Evolutionary conservation across 768 basidiomycete genomes (phyloP), one percentile per base, ranked within the genome.

Genomic region (Auriculariales sp.): DNA sequence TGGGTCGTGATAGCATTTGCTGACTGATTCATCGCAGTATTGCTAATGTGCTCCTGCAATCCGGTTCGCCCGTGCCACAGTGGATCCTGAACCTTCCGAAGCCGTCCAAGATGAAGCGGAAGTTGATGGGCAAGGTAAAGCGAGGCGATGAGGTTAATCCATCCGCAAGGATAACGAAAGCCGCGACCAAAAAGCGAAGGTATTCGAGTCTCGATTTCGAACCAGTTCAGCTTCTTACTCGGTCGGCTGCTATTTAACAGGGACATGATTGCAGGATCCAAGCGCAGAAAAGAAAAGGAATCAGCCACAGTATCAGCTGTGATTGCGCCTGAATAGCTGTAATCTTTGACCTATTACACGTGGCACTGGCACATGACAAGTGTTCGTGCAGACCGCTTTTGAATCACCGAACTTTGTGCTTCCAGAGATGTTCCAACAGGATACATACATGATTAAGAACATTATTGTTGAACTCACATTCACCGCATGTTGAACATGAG

Each of bases 21-120:
- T 48, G 45, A 34, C 44, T 45, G 25, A 12, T 45, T 31, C 35
- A 31, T 31, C 35, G 27, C 55, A 94, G 90, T 45, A 87, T 98
- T 61, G 94, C 93, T 47, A 97, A 97, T 61, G 88, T 98, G n/a
- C 76, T 98, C 52, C 70, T 87, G 19, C 83, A 92, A 59, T 93
- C 92, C 1, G 93, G 94, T 3, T 94, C 86, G 51, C 66, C 73
- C 2, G 92, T 95, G 0, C 89, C 93, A 1, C 87, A 91, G 22
- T 99, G 92, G 88, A 97, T 98, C 55, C 62, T 86, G n/a, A 84
- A 85, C 55, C 72, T 99, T n/a, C 85, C 85, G 19, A 92, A 88
- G 61, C 92, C 94, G 0, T 86, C 86, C 1, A 94, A 90, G 65
- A 73, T 91, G 71, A 83, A 85, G 66, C 81, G 84, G 54, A 78